Base-by-base conservation (phyloP, 495 filamentous ascomycete species). In the Xeromyces bisporus region DNA sequence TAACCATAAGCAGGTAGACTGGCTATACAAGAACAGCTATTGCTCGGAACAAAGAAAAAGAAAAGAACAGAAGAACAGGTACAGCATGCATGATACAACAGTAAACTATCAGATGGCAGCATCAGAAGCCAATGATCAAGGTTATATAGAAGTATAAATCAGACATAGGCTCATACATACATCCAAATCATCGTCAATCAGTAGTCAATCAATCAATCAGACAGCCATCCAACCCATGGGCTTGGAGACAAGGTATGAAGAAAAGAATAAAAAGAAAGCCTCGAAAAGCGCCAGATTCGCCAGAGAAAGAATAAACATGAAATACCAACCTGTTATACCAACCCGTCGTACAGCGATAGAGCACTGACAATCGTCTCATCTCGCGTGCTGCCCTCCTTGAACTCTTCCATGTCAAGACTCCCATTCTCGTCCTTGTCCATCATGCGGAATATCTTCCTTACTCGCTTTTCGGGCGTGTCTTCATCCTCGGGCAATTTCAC, bases 351-450 rank as follows among this genome's bases (percentile, higher is more conserved):
- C 35, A 97, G 66, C 31, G 86, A 93, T 42, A 97, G 63, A 8
- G 91, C 89, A 28, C 83, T 93, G 23, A 97, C 89, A 50, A 97
- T 97, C n/a, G 91, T 97, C 56, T 93, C 87, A 53, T 97, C 89
- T 23, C 85, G 81, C 64, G 94, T 91, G 58, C 83, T 92, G 45
- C 91, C 89, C 56, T 96, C 89, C 56, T 94, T 96, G 67, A 97
- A 97, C 54, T 97, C 89, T 30, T 85, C 75, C 68, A 93, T 81
- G 55, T 89, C 77, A 31, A 93, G 60, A 48, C 75, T 83, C 36
- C 86, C 78, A 47, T 96, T 94, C 63, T 97, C 86, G 50, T 97
- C 89, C 64, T 97, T 97, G 62, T 97, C 89, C 89, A 97, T 97
- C 89, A 96, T 94, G 43, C 80, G 73, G 63, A 97, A 97, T 54